Evolutionary conservation across 331 rosid species (phyloP), one percentile per base, ranked within the genome.

Genomic region (Quercus lobata): DNA sequence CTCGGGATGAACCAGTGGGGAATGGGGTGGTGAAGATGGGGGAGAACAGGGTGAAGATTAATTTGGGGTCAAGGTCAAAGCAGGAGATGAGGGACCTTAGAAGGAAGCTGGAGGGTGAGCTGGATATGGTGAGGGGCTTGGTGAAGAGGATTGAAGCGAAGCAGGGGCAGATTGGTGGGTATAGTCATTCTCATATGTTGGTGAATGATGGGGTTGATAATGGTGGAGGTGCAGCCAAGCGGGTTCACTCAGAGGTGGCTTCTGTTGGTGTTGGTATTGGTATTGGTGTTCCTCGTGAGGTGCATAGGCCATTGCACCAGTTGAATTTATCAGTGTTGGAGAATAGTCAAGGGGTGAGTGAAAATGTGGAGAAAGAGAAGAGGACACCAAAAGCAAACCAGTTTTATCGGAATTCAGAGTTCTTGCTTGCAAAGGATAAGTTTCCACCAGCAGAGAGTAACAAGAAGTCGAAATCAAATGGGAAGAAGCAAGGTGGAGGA

Each of bases 341-440:
- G 84, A 90, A 90, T 80, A 89, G 89, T 85, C 95, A 81, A 4
- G 95, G 91, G 53, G 83, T 83, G 78, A 69, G 84, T 78, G 98
- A 88, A 69, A 86, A 24, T 76, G 83, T 91, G 81, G 98, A 95
- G 87, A 94, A 92, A 84, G 98, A 94, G 82, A 95, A 95, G 90
- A 90, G 98, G 72, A 95, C 97, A 5, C 98, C 98, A 0, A 95
- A 95, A 83, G 98, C 97, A 1, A 95, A 95, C 85, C 98, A 90
- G 79, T 95, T 92, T 77, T 95, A 95, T 85, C 84, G 84, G 35
- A 95, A 90, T 83, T 90, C 98, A 0, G 98, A 91, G 83, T 95
- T 95, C 82, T 81, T 95, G 78, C 97, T 95, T 71, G 98, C 84
- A 6, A 95, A 95, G 80, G 98, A 95, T 81, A 92, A 90, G 88